These are phyloP conservation scores for Zygosaccharomyces bisporus DNA, from an alignment of 805 yeast species.

Conservation along the genomic window DNA sequence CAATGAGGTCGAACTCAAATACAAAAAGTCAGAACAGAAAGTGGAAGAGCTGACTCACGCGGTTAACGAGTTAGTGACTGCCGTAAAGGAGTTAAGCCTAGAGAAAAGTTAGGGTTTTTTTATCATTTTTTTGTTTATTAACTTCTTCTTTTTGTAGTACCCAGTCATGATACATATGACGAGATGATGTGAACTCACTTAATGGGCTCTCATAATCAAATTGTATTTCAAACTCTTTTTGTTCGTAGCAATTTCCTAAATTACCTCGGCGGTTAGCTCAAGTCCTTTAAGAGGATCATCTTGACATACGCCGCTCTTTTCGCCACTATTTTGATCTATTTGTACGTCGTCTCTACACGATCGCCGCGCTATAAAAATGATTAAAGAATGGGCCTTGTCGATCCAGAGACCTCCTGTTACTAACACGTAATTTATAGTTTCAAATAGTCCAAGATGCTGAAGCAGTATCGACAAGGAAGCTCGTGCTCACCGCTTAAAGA, in stretches of 20 bases:
- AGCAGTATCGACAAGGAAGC: conserved; percentile 58
- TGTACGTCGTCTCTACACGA: conserved; percentile 25
- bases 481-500: conserved; percentile 47
- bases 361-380: conserved; percentile 59
- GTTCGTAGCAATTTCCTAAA: conserved; percentile 38
- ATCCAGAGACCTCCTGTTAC: conserved; percentile 49
- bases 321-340: conserved; percentile 23
- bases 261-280: conserved; percentile 54
- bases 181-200: conserved; percentile 45
- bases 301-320: conserved; percentile 22
- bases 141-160: conserved; percentile 37
- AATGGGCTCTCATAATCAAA: conserved; percentile 52
- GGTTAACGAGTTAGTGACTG: conserved; percentile 17
- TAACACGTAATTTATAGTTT: conserved; percentile 44
- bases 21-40: conserved; percentile 15
- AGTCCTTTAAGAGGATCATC: conserved; percentile 39
- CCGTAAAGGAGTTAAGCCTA: conserved; percentile 21
- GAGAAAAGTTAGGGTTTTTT: conserved; percentile 7
- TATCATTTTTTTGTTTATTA: background rate
- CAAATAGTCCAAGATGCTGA: conserved; percentile 52
- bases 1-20: conserved; percentile 43
- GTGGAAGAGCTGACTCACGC: conserved; percentile 18
- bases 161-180: conserved; percentile 64
- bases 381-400: conserved; percentile 60
- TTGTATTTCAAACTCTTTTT: conserved; percentile 40